Conservation (phyloP, 805 yeast species). For the Sungouiozyma ichnusensis region DNA sequence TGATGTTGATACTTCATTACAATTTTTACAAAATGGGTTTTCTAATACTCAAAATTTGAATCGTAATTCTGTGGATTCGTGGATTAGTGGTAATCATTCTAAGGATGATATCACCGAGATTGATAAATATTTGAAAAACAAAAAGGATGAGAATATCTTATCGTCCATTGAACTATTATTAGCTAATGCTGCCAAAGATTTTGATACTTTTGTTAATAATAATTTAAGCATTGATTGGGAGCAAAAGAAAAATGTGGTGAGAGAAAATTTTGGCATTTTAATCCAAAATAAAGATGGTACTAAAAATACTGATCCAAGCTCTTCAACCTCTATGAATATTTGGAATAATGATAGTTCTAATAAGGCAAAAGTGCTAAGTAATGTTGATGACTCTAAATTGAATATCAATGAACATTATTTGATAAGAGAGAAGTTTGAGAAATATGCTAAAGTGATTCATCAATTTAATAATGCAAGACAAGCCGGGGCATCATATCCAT, state of each 20-base stretch:
- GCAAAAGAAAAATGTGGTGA: conserved; percentile 60
- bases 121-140: conserved; percentile 52
- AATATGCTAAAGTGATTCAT: conserved; percentile 61
- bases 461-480: conserved; percentile 63
- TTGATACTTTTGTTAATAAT: conserved; percentile 64
- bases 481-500: conserved; percentile 37
- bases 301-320: not conserved
- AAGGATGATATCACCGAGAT: conserved; percentile 31
- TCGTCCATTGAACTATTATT: conserved; percentile 76
- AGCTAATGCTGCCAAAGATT: conserved; percentile 65
- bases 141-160: conserved; percentile 74
- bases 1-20: conserved; percentile 57
- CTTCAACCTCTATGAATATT: not conserved
- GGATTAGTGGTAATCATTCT: not conserved
- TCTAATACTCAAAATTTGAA: not conserved
- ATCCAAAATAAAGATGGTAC: conserved; percentile 23
- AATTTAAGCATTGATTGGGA: conserved; percentile 80
- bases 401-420: conserved; percentile 35
- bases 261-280: conserved; percentile 57
- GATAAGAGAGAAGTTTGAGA: conserved; percentile 51
- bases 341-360: conserved; percentile 1
- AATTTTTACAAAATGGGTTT: conserved; percentile 16
- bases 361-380: conserved; percentile 15
- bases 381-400: conserved; percentile 25
- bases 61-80: not conserved